Evolutionary conservation across 129 eudicot genomes (phyloP).

Genomic region (Flaveria brownii): DNA sequence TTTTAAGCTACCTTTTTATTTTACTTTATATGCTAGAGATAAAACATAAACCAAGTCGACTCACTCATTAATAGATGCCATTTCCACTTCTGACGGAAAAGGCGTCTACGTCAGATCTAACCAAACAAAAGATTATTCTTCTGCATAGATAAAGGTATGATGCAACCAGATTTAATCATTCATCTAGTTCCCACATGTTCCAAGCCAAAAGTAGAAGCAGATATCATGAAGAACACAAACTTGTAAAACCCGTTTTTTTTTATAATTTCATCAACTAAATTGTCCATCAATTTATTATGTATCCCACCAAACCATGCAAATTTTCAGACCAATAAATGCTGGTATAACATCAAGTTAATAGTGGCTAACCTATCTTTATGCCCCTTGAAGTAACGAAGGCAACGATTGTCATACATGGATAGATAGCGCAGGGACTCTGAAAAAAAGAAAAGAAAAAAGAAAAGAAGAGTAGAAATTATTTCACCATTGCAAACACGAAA

Average conservation of each 20-base stretch:
- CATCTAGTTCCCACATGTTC: slow-evolving; percentile 12
- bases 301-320: slow-evolving; percentile 13
- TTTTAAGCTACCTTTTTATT: neutral
- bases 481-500: slow-evolving; percentile 13
- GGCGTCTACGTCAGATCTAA: neutral
- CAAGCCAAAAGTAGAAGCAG: slow-evolving; percentile 14
- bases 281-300: slow-evolving; percentile 18
- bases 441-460: neutral
- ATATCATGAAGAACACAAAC: slow-evolving; percentile 1
- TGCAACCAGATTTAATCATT: neutral
- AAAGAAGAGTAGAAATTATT: neutral
- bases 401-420: slow-evolving; percentile 92
- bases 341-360: slow-evolving; percentile 11
- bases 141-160: neutral
- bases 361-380: slow-evolving; percentile 76
- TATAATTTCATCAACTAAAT: neutral
- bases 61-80: neutral
- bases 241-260: neutral
- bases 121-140: neutral
- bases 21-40: neutral
- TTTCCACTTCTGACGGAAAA: neutral
- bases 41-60: neutral
- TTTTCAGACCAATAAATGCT: neutral
- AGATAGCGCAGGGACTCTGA: slow-evolving; percentile 84
- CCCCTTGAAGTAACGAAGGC: slow-evolving; percentile 93